Base-by-base conservation (phyloP, 108 stramenopile genomes). In the Skeletonema grethae region DNA sequence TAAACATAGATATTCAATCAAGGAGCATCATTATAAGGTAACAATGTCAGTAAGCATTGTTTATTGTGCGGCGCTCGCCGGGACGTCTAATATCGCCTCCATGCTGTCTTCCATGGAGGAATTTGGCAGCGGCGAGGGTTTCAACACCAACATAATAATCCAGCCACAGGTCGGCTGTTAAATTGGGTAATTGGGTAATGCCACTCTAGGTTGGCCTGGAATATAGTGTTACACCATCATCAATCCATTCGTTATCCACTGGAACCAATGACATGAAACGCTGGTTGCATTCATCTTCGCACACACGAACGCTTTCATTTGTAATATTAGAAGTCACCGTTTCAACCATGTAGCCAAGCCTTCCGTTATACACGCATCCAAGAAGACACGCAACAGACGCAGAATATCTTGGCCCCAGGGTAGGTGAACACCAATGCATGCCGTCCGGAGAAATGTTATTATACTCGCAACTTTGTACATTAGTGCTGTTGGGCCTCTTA, bases 351-450 rank as follows among this genome's bases (percentile, higher is more conserved):
- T 16, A 43, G 3, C 28, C 20, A 46, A 32, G 22, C 39, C 13
- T 58, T 35, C 73, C 73, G 60, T 75, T 75, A 28, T 75, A 75
- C 34, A 75, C 55, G 46, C 74, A 75, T 50, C 75, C 75, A 25
- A 76, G 36, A 38, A 76, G 69, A 50, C 75, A 76, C 32, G 75
- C 75, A 28, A 69, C 22, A 5, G 61, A 57, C 8, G 62, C 75
- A 22, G 48, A 61, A 13, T 63, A 76, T 36, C 75, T 53, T 8
- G 68, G 66, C 43, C 66, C 67, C 11, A 69, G 15, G 12, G 75
- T 76, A 22, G 68, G 55, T 9, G 62, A 16, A 61, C 75, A 76
- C 61, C 66, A 63, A 69, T 76, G 67, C 68, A 69, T 69, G 11
- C 75, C 75, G 20, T 76, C 75, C 8, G 63, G 60, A 31, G 73